Base-by-base conservation (phyloP, 192 early-diverging fungal genomes). In the Oehlia diaphana region DNA sequence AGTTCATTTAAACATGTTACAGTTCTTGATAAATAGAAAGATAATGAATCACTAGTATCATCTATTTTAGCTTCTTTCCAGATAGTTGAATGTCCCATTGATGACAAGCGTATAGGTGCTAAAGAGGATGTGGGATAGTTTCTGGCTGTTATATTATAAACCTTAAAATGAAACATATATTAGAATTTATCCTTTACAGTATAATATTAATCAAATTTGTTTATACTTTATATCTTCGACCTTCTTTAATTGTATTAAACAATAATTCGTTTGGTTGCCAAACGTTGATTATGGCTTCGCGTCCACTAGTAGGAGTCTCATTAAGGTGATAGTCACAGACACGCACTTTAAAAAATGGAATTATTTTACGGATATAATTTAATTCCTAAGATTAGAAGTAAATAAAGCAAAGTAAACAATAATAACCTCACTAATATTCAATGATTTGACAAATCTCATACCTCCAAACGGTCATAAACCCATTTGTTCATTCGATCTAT, bases 141-240 rank as follows among this genome's bases (percentile, higher is more conserved):
- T 76, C 7, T 77, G 28, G 75, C 70, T 63, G 81, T 23, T n/a
- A 49, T 31, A 73, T 58, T 28, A 85, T 72, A 64, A 42, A 84
- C 63, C 83, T 75, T 9, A 84, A 39, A 74, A 26, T 70, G 10
- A 50, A 10, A 33, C 1, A 8, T 12, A 10, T 26, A 33, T 62
- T 37, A 86, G 67, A n/a, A 72, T 47, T 44, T 12, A 2, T 47
- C 4, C 2, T 12, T 12, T 10, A 21, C 4, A 28, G n/a, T 37
- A 49, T 33, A 62, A 42, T 78, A n/a, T 39, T 33, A 79, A 82
- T 75, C 61, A 44, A 58, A 63, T 19, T 58, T 2, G 8, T 65
- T 69, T 78, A 72, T n/a, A 91, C 83, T 58, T 84, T 84, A 61
- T 88, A 87, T 21, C 90, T 82, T n/a, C 82, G 81, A 9, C 91